Evolutionary conservation across 2,329 filamentous ascomycete species (phyloP).

Genomic region (Phaeosphaeriaceae sp.): DNA sequence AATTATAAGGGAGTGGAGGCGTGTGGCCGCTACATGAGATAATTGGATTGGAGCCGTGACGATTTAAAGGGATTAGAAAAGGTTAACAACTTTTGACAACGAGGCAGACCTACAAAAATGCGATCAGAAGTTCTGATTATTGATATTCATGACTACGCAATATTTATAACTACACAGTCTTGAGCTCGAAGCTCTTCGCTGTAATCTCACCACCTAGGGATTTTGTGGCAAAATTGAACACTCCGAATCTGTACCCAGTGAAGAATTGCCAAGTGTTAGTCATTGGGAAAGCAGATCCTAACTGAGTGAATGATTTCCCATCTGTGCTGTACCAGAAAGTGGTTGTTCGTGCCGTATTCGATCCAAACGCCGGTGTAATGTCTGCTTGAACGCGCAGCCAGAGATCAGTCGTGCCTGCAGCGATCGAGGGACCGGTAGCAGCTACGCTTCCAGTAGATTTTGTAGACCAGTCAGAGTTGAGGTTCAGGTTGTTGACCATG

Average conservation of each 20-base stretch:
- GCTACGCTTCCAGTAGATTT: conserved; percentile 38
- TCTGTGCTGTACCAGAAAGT: conserved; percentile 49
- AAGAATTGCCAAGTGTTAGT: conserved; percentile 49
- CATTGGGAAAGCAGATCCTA: conserved; percentile 41
- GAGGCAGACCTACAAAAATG: no score
- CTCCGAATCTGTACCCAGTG: conserved; percentile 48
- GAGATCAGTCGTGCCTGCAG: conserved; percentile 27
- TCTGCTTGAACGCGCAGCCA: conserved; percentile 45
- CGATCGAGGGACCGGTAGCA: conserved; percentile 26
- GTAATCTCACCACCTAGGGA: conserved; percentile 40
- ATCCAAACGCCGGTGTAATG: conserved; percentile 44
- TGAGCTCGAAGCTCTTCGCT: conserved; percentile 28
- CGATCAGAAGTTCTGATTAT: no score
- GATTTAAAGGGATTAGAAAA: no score
- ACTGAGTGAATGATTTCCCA: conserved; percentile 38
- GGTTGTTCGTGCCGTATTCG: conserved; percentile 24
- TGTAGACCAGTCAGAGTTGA: conserved; percentile 47
- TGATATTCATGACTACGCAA: no score
- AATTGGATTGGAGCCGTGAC: no score
- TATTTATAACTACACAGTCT: conserved; percentile 8
- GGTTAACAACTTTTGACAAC: no score
- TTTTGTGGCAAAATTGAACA: conserved; percentile 49
- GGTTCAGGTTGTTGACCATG: conserved; percentile 48
- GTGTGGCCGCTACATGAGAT: no score
- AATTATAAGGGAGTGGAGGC: no score